phyloP scores from a whole-genome alignment of 1,139 yeast genomes.

The Zygoascus sp. region DNA sequence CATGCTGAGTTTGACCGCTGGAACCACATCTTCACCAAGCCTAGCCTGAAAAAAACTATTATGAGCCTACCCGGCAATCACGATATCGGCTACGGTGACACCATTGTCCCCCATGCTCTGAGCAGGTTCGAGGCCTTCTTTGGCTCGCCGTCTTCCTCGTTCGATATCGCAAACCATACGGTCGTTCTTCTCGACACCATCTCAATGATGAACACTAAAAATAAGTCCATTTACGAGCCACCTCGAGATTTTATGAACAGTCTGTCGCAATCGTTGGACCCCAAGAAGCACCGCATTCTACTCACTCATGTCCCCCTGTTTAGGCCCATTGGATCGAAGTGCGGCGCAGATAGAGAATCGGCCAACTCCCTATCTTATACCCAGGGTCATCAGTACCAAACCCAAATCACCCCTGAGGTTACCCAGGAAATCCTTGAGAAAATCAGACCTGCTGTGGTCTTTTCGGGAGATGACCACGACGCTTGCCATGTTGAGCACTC shows the following conservation, averaged over 20 bases:
- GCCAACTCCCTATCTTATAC: slow-evolving; percentile 50
- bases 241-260: slow-evolving; percentile 41
- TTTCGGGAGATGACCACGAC: slow-evolving; percentile 96
- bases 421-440: slow-evolving; percentile 52
- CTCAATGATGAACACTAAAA: slow-evolving; percentile 55
- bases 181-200: slow-evolving; percentile 76
- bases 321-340: slow-evolving; percentile 51
- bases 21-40: slow-evolving; percentile 54
- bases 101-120: slow-evolving; percentile 48
- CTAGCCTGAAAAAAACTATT: slow-evolving; percentile 41
- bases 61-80: slow-evolving; percentile 85
- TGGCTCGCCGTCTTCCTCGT: slow-evolving; percentile 61
- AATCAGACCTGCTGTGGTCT: slow-evolving; percentile 61
- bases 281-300: slow-evolving; percentile 56
- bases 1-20: slow-evolving; percentile 66
- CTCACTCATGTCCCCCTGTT: slow-evolving; percentile 77
- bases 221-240: slow-evolving; percentile 40
- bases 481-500: slow-evolving; percentile 75
- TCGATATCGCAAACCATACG: slow-evolving; percentile 69
- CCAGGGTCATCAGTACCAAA: slow-evolving; percentile 75
- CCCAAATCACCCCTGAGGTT: slow-evolving; percentile 57
- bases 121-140: slow-evolving; percentile 65
- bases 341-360: slow-evolving; percentile 71
- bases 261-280: slow-evolving; percentile 28
- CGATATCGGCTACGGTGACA: slow-evolving; percentile 87